Percentiles rank a stretch among this genome's conserved stretches.
Evolutionary conservation across 2,329 filamentous ascomycete species (phyloP).

Genomic region (Verticillium longisporum): DNA sequence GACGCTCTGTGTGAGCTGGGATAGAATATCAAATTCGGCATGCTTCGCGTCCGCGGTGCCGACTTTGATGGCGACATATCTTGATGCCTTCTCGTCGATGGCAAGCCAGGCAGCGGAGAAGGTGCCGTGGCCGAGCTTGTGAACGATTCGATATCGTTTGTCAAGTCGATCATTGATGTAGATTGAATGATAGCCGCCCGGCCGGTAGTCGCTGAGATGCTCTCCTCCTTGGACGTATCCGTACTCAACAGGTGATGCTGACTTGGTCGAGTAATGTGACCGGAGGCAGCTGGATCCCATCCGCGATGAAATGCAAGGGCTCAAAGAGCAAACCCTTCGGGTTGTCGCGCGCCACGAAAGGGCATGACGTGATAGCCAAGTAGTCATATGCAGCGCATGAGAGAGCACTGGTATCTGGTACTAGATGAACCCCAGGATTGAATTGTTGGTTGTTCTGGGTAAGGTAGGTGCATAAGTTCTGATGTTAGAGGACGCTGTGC

Average conservation of each 20-base stretch:
- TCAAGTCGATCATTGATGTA: conserved; percentile 26
- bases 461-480: too few relatives aligned
- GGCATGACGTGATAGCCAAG: too few relatives aligned
- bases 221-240: conserved; percentile 16
- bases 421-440: too few relatives aligned
- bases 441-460: too few relatives aligned
- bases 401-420: too few relatives aligned
- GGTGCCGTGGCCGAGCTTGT: conserved; percentile 22
- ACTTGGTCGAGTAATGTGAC: not conserved
- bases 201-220: conserved; percentile 17
- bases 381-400: too few relatives aligned
- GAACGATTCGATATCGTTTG: conserved; percentile 16
- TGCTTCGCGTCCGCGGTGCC: conserved; percentile 17
- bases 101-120: conserved; percentile 27
- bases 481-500: too few relatives aligned
- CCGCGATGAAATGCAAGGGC: too few relatives aligned
- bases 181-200: conserved; percentile 30
- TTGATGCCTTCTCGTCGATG: conserved; percentile 12
- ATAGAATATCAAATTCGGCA: conserved; percentile 16
- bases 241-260: conserved; percentile 4
- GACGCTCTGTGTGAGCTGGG: conserved; percentile 1
- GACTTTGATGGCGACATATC: conserved; percentile 25
- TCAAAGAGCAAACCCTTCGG: too few relatives aligned
- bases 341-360: too few relatives aligned
- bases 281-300: not conserved